A percentile compares a stretch with the other conserved stretches of the same genome.
These are phyloP conservation scores for Hypoxylon sp. DNA, from an alignment of 2,329 filamentous ascomycete genomes.

Conservation along the genomic window DNA sequence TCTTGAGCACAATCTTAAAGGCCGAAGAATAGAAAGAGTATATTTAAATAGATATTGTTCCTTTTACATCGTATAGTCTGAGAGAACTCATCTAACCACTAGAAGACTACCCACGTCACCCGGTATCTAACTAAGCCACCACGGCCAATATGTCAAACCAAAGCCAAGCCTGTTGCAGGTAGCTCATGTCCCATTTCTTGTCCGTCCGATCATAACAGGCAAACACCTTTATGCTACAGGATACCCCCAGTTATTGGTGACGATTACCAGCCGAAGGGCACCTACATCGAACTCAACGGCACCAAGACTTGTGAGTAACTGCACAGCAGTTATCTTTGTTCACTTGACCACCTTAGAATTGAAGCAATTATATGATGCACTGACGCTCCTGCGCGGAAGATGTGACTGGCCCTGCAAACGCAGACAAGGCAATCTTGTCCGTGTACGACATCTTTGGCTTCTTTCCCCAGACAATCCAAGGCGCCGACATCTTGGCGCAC, in stretches of 20 bases:
- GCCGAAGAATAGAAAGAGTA: background rate
- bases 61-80: background rate
- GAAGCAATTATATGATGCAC: background rate
- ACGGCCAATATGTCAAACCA: constrained; percentile 29
- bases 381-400: constrained; percentile 44
- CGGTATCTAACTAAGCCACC: background rate
- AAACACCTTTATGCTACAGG: constrained; percentile 4
- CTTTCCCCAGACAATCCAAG: constrained; percentile 73
- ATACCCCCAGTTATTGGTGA: constrained; percentile 30
- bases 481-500: constrained; percentile 68
- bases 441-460: constrained; percentile 75
- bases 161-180: constrained; percentile 35
- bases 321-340: too few relatives aligned
- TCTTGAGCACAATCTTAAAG: background rate
- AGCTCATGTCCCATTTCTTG: background rate
- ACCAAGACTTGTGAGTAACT: constrained; percentile 29
- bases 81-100: background rate
- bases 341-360: background rate
- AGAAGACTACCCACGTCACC: background rate
- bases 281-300: constrained; percentile 25
- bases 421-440: constrained; percentile 64
- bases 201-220: background rate
- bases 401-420: constrained; percentile 53
- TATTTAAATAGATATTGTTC: background rate
- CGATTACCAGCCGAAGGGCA: constrained; percentile 32